Percentiles rank a stretch among this genome's conserved stretches.
Conservation (phyloP, 208 protist genomes). For the Acanthamoeba sp. region DNA sequence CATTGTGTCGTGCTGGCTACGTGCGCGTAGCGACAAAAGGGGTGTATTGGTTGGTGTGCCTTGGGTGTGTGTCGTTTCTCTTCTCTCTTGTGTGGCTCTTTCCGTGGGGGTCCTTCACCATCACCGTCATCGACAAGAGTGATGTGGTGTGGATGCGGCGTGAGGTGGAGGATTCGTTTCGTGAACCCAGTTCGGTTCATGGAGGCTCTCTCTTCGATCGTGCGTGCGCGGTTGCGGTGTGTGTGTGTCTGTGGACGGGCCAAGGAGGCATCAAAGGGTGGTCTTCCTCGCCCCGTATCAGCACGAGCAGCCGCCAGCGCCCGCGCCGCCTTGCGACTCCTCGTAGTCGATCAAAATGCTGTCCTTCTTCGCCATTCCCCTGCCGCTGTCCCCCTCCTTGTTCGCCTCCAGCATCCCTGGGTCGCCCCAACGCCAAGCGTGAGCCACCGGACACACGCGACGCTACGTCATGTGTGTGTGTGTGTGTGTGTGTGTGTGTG, state of each 20-base stretch:
- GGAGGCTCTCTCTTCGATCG: too few species aligned
- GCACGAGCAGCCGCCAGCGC: background rate
- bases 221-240: slow-evolving; percentile 2
- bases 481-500: background rate
- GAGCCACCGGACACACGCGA: background rate
- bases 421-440: background rate
- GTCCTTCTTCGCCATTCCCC: background rate
- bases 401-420: slow-evolving; percentile 60
- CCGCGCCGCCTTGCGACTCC: background rate
- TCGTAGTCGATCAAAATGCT: slow-evolving; percentile 67
- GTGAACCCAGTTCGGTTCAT: too few species aligned
- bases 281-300: background rate
- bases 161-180: too few species aligned
- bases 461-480: too few species aligned
- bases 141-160: too few species aligned
- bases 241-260: background rate
- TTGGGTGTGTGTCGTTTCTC: slow-evolving; percentile 35
- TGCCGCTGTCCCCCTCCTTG: background rate
- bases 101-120: background rate
- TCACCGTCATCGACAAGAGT: too few species aligned
- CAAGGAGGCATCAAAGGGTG: background rate
- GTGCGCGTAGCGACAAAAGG: too few species aligned
- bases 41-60: background rate
- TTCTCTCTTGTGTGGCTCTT: slow-evolving; percentile 40
- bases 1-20: too few species aligned